Evolutionary conservation across 2,329 filamentous ascomycete genomes (phyloP).

Genomic region (Sclerotinia glacialis): DNA sequence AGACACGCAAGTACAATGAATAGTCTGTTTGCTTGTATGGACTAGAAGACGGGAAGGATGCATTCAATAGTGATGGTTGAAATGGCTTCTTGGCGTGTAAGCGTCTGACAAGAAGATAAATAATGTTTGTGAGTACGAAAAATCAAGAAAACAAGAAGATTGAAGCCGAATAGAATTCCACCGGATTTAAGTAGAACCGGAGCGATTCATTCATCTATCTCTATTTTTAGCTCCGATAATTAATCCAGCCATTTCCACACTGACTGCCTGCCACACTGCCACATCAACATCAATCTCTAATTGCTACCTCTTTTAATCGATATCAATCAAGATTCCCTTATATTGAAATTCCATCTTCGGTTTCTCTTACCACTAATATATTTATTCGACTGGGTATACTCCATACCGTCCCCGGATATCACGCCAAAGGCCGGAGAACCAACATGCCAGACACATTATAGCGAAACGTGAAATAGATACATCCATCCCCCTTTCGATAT

Average conservation of each 20-base stretch:
- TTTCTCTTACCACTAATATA: neutral
- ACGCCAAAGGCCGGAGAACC: too few relatives aligned
- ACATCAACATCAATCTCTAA: too few relatives aligned
- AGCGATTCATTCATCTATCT: neutral
- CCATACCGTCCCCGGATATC: too few relatives aligned
- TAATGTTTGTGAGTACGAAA: neutral
- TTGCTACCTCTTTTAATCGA: too few relatives aligned
- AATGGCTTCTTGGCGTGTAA: neutral
- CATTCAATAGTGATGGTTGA: conserved; percentile 2
- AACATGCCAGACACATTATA: too few relatives aligned
- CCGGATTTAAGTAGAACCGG: neutral
- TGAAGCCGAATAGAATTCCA: neutral
- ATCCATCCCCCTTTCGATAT: too few relatives aligned
- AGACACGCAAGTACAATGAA: neutral
- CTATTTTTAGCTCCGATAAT: neutral
- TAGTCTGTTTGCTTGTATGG: neutral
- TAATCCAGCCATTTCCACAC: too few relatives aligned
- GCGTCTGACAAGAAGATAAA: too few relatives aligned
- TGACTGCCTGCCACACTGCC: neutral
- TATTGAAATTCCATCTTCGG: neutral
- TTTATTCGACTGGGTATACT: too few relatives aligned
- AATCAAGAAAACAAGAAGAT: neutral
- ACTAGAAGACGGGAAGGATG: neutral
- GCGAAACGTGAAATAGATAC: too few relatives aligned
- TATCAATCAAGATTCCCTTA: too few relatives aligned